Evolutionary conservation across 257 asterid species (phyloP).

Genomic region (Vinca minor): DNA sequence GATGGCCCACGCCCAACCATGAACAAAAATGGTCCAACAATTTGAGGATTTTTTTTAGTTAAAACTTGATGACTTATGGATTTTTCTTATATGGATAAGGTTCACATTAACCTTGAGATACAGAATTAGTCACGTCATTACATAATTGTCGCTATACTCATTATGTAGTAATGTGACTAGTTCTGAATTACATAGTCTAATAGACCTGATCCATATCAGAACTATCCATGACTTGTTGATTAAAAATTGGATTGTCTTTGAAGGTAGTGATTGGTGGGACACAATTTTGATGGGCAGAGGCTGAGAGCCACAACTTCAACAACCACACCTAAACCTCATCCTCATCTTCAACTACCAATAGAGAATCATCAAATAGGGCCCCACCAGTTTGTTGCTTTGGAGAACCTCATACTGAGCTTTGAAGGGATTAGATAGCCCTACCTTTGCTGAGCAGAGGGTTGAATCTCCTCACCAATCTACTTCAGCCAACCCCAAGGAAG

Average conservation of each 20-base stretch:
- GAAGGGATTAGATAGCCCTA: slow-evolving; percentile 6
- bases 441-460: slow-evolving; percentile 7
- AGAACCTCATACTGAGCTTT: slow-evolving; percentile 2
- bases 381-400: neutral
- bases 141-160: too few relatives aligned
- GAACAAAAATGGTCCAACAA: neutral
- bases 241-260: too few relatives aligned
- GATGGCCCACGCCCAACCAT: slow-evolving; percentile 1
- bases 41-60: neutral
- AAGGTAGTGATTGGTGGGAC: neutral
- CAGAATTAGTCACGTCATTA: too few relatives aligned
- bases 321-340: slow-evolving; percentile 13
- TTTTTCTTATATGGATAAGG: too few relatives aligned
- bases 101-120: too few relatives aligned
- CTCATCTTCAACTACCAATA: slow-evolving; percentile 16
- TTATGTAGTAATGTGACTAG: too few relatives aligned
- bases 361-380: slow-evolving; percentile 1
- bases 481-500: too few relatives aligned
- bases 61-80: neutral
- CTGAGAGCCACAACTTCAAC: slow-evolving; percentile 16
- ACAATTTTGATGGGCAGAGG: slow-evolving; percentile 8
- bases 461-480: slow-evolving; percentile 6
- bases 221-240: too few relatives aligned
- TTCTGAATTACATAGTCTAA: too few relatives aligned
- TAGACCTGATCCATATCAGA: too few relatives aligned